Evolutionary conservation across 192 early-diverging fungal species (phyloP), one percentile per base, ranked within the genome.

Genomic region (Borealophlyctis nickersoniae): DNA sequence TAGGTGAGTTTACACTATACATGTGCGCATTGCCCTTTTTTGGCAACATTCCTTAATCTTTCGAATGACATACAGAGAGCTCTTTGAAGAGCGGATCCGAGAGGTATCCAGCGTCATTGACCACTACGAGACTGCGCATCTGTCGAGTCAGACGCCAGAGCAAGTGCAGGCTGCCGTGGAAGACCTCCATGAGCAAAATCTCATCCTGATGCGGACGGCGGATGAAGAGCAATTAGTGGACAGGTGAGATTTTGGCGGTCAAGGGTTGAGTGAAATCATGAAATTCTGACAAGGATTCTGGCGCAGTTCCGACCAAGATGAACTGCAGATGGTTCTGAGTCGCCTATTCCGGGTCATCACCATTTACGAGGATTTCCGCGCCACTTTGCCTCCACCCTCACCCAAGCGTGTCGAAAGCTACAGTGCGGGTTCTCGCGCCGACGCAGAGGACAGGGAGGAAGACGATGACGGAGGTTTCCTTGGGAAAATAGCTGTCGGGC

Each of bases 141-240:
- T 81, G 36, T 73, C 76, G 14, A 69, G 39, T 27, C 75, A 71
- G 35, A 65, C 65, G 3, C 35, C 57, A 16, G 60, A 28, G 26
- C 61, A 83, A 58, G 32, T 81, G 33, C 56, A 74, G 39, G 26
- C 16, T 2, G 81, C 81, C 9, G 49, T 83, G n/a, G 60, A 60
- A 16, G 65, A 67, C 3, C 61, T 83, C 27, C 79, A 81, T 48
- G 60, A 70, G 22, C 71, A 83, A 56, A 77, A 83, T 53, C 54
- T 63, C 28, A 64, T 81, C 33, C 60, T 83, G 33, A 69, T 75
- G 64, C 50, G 73, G n/a, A 73, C 77, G n/a, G 65, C 71, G 0
- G 72, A 73, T 53, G 81, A 83, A 52, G 76, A 76, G 55, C 69
- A 83, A 60, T 65, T 83, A 9, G 72, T 81, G 5, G 81, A 79